These are phyloP conservation scores for Leccinum variabile DNA, from an alignment of 1,284 basidiomycete species.

Conservation along the genomic window DNA sequence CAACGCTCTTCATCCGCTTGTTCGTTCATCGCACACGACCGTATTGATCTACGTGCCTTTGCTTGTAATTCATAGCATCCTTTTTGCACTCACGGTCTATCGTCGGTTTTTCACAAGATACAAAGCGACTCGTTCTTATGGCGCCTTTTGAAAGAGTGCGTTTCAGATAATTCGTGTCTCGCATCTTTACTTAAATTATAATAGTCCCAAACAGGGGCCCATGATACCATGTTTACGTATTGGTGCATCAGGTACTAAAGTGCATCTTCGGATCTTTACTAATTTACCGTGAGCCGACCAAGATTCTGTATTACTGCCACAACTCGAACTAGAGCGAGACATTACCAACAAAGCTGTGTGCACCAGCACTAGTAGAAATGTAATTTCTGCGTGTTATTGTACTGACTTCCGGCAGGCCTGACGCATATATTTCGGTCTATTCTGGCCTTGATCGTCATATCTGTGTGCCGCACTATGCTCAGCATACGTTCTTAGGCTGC, in stretches of 20 bases:
- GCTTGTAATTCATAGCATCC: conserved; percentile 8
- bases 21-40: neutral
- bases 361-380: too few relatives aligned
- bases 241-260: conserved; percentile 5
- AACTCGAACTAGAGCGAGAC: too few relatives aligned
- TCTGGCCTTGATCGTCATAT: too few relatives aligned
- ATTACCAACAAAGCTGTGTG: too few relatives aligned
- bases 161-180: neutral
- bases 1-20: neutral
- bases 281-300: too few relatives aligned
- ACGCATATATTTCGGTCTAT: too few relatives aligned
- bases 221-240: conserved; percentile 14
- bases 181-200: neutral
- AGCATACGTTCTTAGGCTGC: conserved; percentile 20
- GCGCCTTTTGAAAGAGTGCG: conserved; percentile 17
- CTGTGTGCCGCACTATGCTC: conserved; percentile 19
- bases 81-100: conserved; percentile 13
- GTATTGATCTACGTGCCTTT: conserved; percentile 14
- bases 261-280: neutral
- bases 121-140: conserved; percentile 8
- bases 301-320: too few relatives aligned
- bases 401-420: too few relatives aligned
- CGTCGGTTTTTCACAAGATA: neutral
- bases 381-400: too few relatives aligned
- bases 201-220: conserved; percentile 2